Conservation (phyloP, 805 yeast genomes). For the Wickerhamiella brachini region DNA sequence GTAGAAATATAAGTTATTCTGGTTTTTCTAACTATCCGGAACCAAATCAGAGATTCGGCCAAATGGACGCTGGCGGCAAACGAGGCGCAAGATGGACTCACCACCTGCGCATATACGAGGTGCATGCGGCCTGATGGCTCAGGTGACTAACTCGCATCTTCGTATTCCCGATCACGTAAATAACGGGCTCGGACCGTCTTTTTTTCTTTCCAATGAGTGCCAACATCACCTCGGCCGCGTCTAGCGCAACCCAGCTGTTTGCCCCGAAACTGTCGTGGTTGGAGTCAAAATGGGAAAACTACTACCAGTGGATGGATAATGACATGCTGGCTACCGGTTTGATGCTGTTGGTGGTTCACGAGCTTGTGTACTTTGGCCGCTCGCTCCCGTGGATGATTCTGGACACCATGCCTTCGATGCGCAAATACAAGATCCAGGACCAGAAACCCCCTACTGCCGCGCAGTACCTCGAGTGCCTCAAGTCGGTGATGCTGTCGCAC, state of each 20-base stretch:
- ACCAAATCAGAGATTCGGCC: too few relatives aligned
- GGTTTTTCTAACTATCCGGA: too few relatives aligned
- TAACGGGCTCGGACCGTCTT: not conserved
- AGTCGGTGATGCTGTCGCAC: slow-evolving; percentile 73
- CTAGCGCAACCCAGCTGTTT: slow-evolving; percentile 4
- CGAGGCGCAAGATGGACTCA: not conserved
- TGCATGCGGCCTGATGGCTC: not conserved
- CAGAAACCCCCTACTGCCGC: slow-evolving; percentile 61
- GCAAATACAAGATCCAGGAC: slow-evolving; percentile 79
- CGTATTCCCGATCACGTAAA: not conserved
- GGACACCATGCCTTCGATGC: slow-evolving; percentile 75
- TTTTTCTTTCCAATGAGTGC: slow-evolving; percentile 6
- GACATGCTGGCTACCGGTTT: slow-evolving; percentile 88
- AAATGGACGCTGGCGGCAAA: too few relatives aligned
- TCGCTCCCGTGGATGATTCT: slow-evolving; percentile 85
- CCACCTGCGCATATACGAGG: not conserved
- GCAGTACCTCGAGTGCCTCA: slow-evolving; percentile 90
- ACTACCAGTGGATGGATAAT: slow-evolving; percentile 72
- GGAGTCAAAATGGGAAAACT: slow-evolving; percentile 79
- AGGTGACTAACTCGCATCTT: not conserved
- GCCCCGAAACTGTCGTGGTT: slow-evolving; percentile 23
- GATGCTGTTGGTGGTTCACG: slow-evolving; percentile 71
- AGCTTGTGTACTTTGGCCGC: slow-evolving; percentile 80
- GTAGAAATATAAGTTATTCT: not conserved
- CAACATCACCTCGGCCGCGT: slow-evolving; percentile 9